Conservation (phyloP, 148 eudicot genomes). For the Spergularia marina region DNA sequence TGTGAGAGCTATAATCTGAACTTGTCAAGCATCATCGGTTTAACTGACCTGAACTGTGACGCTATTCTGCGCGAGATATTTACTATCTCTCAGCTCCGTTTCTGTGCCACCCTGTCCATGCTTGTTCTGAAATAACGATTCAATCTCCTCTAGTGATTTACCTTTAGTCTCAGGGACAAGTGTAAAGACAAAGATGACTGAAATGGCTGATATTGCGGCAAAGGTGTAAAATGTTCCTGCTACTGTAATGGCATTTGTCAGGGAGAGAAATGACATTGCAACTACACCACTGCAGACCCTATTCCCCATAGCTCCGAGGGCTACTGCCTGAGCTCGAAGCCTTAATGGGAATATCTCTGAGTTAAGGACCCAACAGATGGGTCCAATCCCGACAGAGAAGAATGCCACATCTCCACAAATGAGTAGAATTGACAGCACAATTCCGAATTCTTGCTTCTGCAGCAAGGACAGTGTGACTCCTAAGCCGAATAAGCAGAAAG, state of each 20-base stretch:
- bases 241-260: slow-evolving; percentile 46
- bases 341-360: slow-evolving; percentile 71
- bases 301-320: slow-evolving; percentile 64
- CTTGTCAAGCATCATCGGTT: not conserved
- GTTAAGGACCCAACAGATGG: slow-evolving; percentile 71
- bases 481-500: slow-evolving; percentile 53
- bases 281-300: slow-evolving; percentile 71
- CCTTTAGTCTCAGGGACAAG: slow-evolving; percentile 84
- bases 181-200: slow-evolving; percentile 53
- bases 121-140: slow-evolving; percentile 44
- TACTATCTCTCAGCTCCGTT: slow-evolving; percentile 53
- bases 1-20: too few species aligned
- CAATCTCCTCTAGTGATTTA: slow-evolving; percentile 72
- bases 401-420: slow-evolving; percentile 78
- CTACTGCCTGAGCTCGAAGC: slow-evolving; percentile 72
- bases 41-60: not conserved
- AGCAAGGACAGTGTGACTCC: slow-evolving; percentile 40
- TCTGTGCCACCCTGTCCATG: slow-evolving; percentile 31
- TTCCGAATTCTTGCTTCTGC: slow-evolving; percentile 31
- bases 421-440: slow-evolving; percentile 41
- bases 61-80: slow-evolving; percentile 44
- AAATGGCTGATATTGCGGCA: slow-evolving; percentile 48
- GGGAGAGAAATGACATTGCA: slow-evolving; percentile 76
- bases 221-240: slow-evolving; percentile 67
- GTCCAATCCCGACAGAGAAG: slow-evolving; percentile 81